Evolutionary conservation across 345 rosid species (phyloP).

Genomic region (Aquilaria malaccensis): DNA sequence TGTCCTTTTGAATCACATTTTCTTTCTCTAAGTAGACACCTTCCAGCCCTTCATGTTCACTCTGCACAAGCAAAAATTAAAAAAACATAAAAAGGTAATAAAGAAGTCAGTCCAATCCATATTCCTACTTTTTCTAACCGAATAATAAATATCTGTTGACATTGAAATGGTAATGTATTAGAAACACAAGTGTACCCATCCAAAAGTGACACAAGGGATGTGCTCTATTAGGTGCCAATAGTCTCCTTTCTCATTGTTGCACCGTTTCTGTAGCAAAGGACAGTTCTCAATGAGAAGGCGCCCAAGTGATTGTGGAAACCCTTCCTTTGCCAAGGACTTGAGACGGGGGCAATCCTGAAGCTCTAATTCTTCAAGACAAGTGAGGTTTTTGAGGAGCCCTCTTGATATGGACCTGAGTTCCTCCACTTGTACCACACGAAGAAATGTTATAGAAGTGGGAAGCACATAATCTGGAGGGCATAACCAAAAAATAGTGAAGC

Average conservation of each 20-base stretch:
- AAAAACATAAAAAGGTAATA: too few relatives aligned
- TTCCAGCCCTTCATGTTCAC: too few relatives aligned
- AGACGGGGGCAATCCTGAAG: constrained; percentile 20
- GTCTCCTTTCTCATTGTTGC: constrained; percentile 15
- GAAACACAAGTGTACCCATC: neutral
- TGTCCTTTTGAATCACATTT: too few relatives aligned
- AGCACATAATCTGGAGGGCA: constrained; percentile 15
- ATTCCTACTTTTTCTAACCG: too few relatives aligned
- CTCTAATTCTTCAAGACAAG: constrained; percentile 13
- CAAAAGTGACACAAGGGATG: constrained; percentile 11
- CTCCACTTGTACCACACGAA: constrained; percentile 9
- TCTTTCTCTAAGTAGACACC: too few relatives aligned
- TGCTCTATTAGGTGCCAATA: constrained; percentile 16
- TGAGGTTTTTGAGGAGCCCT: constrained; percentile 18
- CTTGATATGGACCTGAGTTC: constrained; percentile 13
- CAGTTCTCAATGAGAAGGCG: constrained; percentile 10
- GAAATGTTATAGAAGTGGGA: constrained; percentile 17
- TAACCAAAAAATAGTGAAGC: neutral
- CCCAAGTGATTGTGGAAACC: constrained; percentile 19
- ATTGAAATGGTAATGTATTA: too few relatives aligned
- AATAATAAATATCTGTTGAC: too few relatives aligned
- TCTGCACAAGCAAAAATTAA: too few relatives aligned
- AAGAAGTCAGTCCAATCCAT: too few relatives aligned
- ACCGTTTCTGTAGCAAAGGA: constrained; percentile 19
- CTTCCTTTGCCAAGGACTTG: constrained; percentile 15